Evolutionary conservation across 352 stramenopile genomes (phyloP).

Genomic region (Phytophthora tubulina): DNA sequence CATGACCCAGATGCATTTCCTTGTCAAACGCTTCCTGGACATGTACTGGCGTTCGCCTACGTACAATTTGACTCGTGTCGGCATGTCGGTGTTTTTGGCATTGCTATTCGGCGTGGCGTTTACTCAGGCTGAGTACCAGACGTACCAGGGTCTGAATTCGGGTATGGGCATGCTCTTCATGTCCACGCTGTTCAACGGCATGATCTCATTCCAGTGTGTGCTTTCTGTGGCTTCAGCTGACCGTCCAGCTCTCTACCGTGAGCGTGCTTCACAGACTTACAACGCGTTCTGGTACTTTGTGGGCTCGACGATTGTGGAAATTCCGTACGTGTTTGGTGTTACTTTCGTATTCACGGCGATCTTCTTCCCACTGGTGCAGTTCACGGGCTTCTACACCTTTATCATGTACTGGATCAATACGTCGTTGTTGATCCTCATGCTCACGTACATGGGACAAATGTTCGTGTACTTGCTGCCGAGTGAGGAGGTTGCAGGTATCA

Average conservation of each 20-base stretch:
- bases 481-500: conserved; percentile 38
- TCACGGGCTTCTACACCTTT: conserved; percentile 44
- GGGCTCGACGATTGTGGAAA: conserved; percentile 88
- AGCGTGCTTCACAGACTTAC: conserved; percentile 87
- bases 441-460: conserved; percentile 51
- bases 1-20: conserved; percentile 41
- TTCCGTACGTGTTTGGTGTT: conserved; percentile 76
- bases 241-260: conserved; percentile 88
- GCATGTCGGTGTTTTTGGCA: conserved; percentile 80
- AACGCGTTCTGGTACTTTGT: conserved; percentile 74
- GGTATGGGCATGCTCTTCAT: conserved; percentile 89
- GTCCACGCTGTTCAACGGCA: conserved; percentile 82
- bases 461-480: conserved; percentile 45
- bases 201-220: conserved; percentile 80
- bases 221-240: conserved; percentile 79
- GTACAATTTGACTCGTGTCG: conserved; percentile 32
- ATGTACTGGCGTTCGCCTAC: conserved; percentile 43
- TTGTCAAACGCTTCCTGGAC: conserved; percentile 26
- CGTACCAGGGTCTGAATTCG: conserved; percentile 57
- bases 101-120: conserved; percentile 88
- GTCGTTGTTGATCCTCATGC: conserved; percentile 46
- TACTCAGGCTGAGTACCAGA: conserved; percentile 48
- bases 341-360: conserved; percentile 44
- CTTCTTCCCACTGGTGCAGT: conserved; percentile 57
- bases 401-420: conserved; percentile 53